Base-by-base conservation (phyloP, 2,329 filamentous ascomycete genomes). In the Berkeleyomyces basicola region DNA sequence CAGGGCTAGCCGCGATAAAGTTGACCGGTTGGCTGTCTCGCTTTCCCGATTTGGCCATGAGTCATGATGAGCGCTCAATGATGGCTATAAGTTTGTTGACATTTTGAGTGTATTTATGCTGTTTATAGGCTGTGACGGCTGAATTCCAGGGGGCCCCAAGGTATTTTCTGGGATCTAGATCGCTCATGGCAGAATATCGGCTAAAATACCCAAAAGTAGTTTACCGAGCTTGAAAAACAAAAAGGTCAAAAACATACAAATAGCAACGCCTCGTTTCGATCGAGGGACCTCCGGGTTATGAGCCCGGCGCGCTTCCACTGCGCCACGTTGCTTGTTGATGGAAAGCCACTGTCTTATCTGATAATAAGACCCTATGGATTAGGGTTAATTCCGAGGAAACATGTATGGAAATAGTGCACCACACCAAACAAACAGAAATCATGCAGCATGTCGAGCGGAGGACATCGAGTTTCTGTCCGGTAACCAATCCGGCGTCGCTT, bases 261-360 rank as follows among this genome's bases (percentile, higher is more conserved):
- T 63, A 61, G 59, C 62, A 61, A 65, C 62, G 59, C 61, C 59
- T 65, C 64, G 64, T 61, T 63, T 65, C 62, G 51, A 65, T 65
- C 61, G 46, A 65, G 62, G 51, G 61, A 63, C 58, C 62, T 65
- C 59, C 61, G 62, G 62, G 64, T 65, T 63, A 63, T 65, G 59
- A 64, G 63, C 59, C 63, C 63, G 59, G 63, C 63, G 63, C 63
- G 63, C 63, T 64, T 64, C 63, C 63, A 64, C 63, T 64, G 63
- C 53, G 59, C 63, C 63, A 64, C 63, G 59, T 64, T 64, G 63
- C 63, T 64, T 16, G 36, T 9, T 46, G 16, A 43, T n/a, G 11
- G 31, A 3, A n/a, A 14, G 33, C 0, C 7, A 11, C 23, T 14
- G 5, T 14, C 3, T 53, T 14, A 36, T 51, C 9, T 14, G 10